A percentile compares a stretch with the other conserved stretches of the same genome.
Evolutionary conservation across 2,329 filamentous ascomycete species (phyloP).

Genomic region (Botrytis byssoidea): DNA sequence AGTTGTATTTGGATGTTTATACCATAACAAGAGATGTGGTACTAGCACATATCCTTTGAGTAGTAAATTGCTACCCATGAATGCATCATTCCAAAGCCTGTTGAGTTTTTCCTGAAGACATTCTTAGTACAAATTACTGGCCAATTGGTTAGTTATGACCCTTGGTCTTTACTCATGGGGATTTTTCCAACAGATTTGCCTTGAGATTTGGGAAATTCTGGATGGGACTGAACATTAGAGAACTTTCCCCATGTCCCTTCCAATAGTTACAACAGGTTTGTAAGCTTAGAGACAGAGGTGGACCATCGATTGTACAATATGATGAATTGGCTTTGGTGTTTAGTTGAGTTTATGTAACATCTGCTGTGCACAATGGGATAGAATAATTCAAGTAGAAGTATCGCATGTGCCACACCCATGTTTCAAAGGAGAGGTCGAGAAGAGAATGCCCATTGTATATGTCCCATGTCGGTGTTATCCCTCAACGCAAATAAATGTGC

Average conservation of each 20-base stretch:
- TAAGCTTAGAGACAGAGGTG: not conserved
- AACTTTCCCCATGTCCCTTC: not conserved
- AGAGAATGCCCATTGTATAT: not conserved
- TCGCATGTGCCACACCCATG: not conserved
- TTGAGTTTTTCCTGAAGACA: not conserved
- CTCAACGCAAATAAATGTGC: not conserved
- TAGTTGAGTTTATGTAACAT: not conserved
- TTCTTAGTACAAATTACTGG: not conserved
- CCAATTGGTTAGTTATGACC: not conserved
- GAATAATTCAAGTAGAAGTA: not conserved
- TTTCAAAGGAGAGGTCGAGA: not conserved
- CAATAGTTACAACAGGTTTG: not conserved
- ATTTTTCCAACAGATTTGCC: not conserved
- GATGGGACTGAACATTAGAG: not conserved
- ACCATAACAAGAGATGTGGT: not conserved
- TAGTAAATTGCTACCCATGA: not conserved
- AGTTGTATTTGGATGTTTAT: not conserved
- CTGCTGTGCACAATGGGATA: too few species aligned
- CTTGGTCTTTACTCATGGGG: not conserved
- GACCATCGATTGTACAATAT: not conserved
- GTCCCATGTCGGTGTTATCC: not conserved
- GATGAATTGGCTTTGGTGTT: not conserved
- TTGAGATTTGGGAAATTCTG: not conserved
- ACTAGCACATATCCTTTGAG: not conserved
- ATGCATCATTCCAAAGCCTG: not conserved